Conservation (phyloP, 805 yeast genomes). For the Candida peoriensis region DNA sequence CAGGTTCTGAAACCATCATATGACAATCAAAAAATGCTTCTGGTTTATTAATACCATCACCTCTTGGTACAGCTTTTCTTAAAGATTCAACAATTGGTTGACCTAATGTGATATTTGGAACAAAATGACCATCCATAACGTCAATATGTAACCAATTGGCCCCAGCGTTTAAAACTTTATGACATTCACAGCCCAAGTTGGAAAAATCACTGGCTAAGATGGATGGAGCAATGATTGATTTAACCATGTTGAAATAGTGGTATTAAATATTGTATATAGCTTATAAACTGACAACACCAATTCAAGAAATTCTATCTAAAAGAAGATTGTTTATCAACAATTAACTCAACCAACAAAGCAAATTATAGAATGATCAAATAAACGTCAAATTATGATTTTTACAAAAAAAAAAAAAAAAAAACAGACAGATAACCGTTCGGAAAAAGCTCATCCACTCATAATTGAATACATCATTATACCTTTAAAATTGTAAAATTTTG, state of each 20-base stretch:
- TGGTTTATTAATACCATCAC: slow-evolving; percentile 39
- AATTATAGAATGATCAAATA: not conserved
- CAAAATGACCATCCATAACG: slow-evolving; percentile 98
- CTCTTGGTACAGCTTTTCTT: slow-evolving; percentile 71
- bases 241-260: slow-evolving; percentile 46
- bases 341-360: too few relatives aligned
- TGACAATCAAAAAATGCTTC: slow-evolving; percentile 83
- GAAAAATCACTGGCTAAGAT: slow-evolving; percentile 91
- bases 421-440: too few relatives aligned
- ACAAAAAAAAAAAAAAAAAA: not conserved
- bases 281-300: not conserved
- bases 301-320: too few relatives aligned
- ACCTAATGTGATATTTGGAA: slow-evolving; percentile 93
- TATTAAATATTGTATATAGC: not conserved
- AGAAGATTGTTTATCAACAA: too few relatives aligned
- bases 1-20: slow-evolving; percentile 95
- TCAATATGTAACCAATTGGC: slow-evolving; percentile 98
- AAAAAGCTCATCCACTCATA: too few relatives aligned
- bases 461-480: not conserved
- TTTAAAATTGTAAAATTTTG: not conserved
- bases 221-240: slow-evolving; percentile 89
- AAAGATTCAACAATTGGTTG: slow-evolving; percentile 81
- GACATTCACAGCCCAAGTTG: slow-evolving; percentile 82
- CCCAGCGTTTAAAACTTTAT: slow-evolving; percentile 66
- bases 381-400: not conserved